A percentile compares a stretch with the other conserved stretches of the same genome.
Evolutionary conservation across 2,329 filamentous ascomycete species (phyloP).

Genomic region (Fusarium staphyleae): DNA sequence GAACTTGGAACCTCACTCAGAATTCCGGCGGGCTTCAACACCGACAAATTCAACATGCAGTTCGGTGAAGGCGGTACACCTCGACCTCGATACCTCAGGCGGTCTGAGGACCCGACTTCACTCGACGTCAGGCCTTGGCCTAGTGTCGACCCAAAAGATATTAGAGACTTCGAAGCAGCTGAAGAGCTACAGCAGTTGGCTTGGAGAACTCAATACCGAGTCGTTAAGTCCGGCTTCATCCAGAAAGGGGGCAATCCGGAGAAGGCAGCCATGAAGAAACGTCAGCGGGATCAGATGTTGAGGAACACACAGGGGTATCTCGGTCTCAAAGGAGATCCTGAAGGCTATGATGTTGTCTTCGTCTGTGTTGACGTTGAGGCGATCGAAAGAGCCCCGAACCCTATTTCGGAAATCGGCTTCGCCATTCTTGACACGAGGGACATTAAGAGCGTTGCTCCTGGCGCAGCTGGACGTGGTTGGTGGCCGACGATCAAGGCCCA

Average conservation of each 20-base stretch:
- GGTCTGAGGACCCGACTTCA: conserved; percentile 53
- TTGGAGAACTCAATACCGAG: conserved; percentile 35
- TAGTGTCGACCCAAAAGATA: conserved; percentile 47
- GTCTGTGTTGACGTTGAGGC: conserved; percentile 84
- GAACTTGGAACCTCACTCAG: conserved; percentile 60
- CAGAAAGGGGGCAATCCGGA: conserved; percentile 49
- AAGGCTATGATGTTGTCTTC: conserved; percentile 59
- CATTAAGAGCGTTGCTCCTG: conserved; percentile 63
- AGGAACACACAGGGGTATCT: conserved; percentile 74
- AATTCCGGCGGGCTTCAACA: conserved; percentile 62
- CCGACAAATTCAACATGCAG: conserved; percentile 63
- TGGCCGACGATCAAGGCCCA: conserved; percentile 68
- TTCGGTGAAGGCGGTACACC: conserved; percentile 69
- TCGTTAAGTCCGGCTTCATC: conserved; percentile 30
- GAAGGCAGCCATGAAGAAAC: conserved; percentile 58
- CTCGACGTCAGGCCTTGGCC: conserved; percentile 45
- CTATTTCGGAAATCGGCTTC: conserved; percentile 86
- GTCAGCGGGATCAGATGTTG: conserved; percentile 60
- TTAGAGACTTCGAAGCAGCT: conserved; percentile 43
- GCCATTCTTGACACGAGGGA: conserved; percentile 76
- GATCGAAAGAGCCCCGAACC: conserved; percentile 70
- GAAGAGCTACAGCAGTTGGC: conserved; percentile 6
- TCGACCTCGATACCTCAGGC: conserved; percentile 72
- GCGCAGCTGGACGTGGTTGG: conserved; percentile 71
- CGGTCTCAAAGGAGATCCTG: conserved; percentile 56